Evolutionary conservation across 148 eudicot species (phyloP), one percentile per base, ranked within the genome.

Genomic region (Cornus kousa): DNA sequence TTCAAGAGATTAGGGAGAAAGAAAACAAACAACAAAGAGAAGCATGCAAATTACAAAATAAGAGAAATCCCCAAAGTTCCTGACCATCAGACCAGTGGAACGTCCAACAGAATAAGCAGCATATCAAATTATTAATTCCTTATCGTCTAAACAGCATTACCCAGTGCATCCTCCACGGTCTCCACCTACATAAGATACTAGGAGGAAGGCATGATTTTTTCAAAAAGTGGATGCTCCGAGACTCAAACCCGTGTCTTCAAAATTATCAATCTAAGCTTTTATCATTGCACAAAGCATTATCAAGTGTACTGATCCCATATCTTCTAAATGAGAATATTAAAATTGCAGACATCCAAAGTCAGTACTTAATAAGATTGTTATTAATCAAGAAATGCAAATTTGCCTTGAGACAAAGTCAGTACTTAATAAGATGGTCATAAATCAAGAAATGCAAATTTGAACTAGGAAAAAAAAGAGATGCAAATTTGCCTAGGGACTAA

Each of bases 301-400:
- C 9, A 43, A 43, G 9, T 43, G 48, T 43, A 43, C 48, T 43
- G 48, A 43, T 3, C 20, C 20, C 6, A 2, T 40, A 64, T 64
- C 22, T 7, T 66, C 71, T 8, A 75, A 75, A 23, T 9, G 71
- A 75, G 23, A 24, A 66, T 70, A 67, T 39, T 14, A 75, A 64
- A 75, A 64, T 6, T 11, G 32, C 11, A 46, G 5, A 8, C 24
- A n/a, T 40, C 23, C 11, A 5, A 75, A 35, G 33, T 75, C 19
- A 43, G 17, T 33, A 66, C 12, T 28, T 31, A 28, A 4, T 24
- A 39, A 55, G 67, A 60, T 19, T 46, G 16, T 74, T 32, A 33
- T 32, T 3, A 8, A 55, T 43, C 8, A 43, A 43, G 6, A 43
- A 43, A 28, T 28, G 28, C 48, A 43, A 43, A 43, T 43, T 43